Conservation (phyloP, 192 early-diverging fungal species). For the Phlyctochytrium bullatum region DNA sequence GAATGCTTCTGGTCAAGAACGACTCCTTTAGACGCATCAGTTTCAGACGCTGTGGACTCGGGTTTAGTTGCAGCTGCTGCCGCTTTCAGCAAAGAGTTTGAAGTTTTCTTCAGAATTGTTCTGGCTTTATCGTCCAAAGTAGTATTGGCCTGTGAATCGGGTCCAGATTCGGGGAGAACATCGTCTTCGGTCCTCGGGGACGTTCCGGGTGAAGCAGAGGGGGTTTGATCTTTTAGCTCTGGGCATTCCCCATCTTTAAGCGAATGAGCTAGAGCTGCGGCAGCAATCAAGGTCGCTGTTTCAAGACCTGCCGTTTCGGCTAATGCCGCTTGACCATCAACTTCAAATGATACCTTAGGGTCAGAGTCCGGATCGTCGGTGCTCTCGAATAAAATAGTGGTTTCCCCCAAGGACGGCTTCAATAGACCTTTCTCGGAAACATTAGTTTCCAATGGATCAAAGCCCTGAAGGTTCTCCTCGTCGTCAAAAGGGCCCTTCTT, state of each 20-base stretch:
- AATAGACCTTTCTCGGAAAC: background rate
- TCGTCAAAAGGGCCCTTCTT: background rate
- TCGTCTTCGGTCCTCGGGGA: background rate
- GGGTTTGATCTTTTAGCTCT: background rate
- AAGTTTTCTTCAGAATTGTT: background rate
- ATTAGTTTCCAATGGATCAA: background rate
- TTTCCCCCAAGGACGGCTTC: background rate
- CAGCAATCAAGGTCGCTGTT: constrained; percentile 3
- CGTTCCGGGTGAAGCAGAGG: background rate
- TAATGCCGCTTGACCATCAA: background rate
- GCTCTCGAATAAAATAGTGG: background rate
- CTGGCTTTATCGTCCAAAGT: background rate
- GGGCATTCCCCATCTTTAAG: background rate
- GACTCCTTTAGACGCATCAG: background rate
- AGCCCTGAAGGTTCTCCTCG: background rate
- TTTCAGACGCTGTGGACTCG: background rate
- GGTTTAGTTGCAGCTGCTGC: background rate
- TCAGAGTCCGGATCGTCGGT: background rate
- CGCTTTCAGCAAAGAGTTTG: background rate
- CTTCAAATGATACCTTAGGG: background rate
- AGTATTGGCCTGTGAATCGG: background rate
- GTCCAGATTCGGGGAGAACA: background rate
- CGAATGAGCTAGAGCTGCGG: background rate
- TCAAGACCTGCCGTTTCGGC: constrained; percentile 5
- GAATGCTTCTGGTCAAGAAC: background rate